Base-by-base conservation (phyloP, 2,329 filamentous ascomycete species). In the Clonostachys chloroleuca region DNA sequence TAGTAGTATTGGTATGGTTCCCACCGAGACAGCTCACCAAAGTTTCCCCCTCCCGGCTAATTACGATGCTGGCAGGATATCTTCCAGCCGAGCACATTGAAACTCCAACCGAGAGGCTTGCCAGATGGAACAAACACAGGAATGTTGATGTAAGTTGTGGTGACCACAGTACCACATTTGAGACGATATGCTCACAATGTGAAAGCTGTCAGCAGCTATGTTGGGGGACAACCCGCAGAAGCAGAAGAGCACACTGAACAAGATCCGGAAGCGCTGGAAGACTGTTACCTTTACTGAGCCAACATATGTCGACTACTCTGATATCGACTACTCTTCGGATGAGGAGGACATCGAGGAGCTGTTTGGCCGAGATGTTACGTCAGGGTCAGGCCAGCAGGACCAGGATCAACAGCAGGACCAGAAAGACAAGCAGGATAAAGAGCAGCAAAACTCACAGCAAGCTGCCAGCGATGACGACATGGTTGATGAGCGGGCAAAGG, bases 81-180 rank as follows among this genome's bases (percentile, higher is more conserved):
- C 75, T 99, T 47, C 94, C 94, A 44, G 94, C 94, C 43, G 94
- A 99, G 66, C 94, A 99, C 64, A 99, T 99, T 54, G 94, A 99
- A 66, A 99, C 94, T 9, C 94, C 94, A 3, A 96, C 92, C 14
- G 94, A 99, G 73, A 81, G 94, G 62, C 70, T 99, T 52, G 94
- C 94, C 42, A 84, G 94, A 53, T 70, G 97, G 53, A 99, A 99
- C 68, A 99, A 99, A 69, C 94, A 99, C 69, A 83, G 94, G 61
- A 99, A 99, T 62, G 92, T 97, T 58, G 94, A 99, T 72, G 91
- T 95, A 80, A 54, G 89, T 63, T 43, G 44, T 36, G 36, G 36
- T n/a, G 17, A 18, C 5, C 9, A 12, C 14, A 16, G 30, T 40
- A 14, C 13, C 7, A 3, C 13, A 30, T 46, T 46, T 58, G 24